A percentile compares a stretch with the other conserved stretches of the same genome.
phyloP scores from a whole-genome alignment of 1,284 basidiomycete species.

The Fomitiporia mediterranea region DNA sequence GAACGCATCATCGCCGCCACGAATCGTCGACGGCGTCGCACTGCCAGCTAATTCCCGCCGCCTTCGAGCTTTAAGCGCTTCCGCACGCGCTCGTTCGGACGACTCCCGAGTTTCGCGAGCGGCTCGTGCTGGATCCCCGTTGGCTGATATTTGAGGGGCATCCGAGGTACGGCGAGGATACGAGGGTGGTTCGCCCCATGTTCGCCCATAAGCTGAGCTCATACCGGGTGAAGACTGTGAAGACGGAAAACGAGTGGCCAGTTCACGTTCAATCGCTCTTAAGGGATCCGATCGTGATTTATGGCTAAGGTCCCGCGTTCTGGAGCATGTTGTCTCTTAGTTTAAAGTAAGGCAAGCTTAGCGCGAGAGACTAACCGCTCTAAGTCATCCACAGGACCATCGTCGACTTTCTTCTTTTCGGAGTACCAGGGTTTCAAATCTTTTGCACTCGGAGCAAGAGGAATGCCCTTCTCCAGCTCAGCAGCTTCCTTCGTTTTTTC shows the following conservation, averaged over 20 bases:
- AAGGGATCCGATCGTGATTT: constrained; percentile 68
- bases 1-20: constrained; percentile 45
- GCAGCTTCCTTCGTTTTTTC: constrained; percentile 29
- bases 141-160: constrained; percentile 24
- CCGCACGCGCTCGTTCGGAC: constrained; percentile 65
- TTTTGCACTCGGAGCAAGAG: constrained; percentile 65
- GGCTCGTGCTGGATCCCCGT: constrained; percentile 37
- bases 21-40: constrained; percentile 65
- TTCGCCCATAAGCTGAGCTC: constrained; percentile 19
- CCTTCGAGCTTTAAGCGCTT: constrained; percentile 60
- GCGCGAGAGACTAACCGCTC: constrained; percentile 28
- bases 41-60: constrained; percentile 56
- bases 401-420: constrained; percentile 24
- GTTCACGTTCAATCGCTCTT: constrained; percentile 64
- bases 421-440: constrained; percentile 80
- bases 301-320: constrained; percentile 54
- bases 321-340: constrained; percentile 29
- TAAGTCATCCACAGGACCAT: constrained; percentile 28
- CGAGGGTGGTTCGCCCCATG: constrained; percentile 24
- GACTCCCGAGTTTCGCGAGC: constrained; percentile 64
- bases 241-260: constrained; percentile 38
- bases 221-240: constrained; percentile 11
- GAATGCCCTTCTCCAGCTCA: constrained; percentile 64
- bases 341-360: not conserved
- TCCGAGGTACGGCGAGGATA: constrained; percentile 24